These are phyloP conservation scores for Metroxylon sagu DNA, from an alignment of 176 grass and related monocot species.

Conservation along the genomic window DNA sequence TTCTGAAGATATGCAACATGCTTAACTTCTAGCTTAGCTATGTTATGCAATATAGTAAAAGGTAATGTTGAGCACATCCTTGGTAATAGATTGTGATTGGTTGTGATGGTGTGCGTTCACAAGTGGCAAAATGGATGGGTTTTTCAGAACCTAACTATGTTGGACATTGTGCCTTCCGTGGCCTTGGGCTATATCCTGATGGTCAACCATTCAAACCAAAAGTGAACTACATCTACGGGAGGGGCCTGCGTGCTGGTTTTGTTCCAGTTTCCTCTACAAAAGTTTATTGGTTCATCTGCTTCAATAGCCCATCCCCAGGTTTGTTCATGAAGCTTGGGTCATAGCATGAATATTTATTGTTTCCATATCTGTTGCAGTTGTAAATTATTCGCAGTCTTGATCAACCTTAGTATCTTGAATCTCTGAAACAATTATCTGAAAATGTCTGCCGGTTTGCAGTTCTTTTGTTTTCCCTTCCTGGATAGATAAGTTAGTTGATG, in stretches of 20 bases:
- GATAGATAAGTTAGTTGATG: too few relatives aligned
- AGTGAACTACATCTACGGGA: conserved; percentile 89
- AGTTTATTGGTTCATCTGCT: conserved; percentile 96
- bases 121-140: conserved; percentile 84
- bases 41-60: too few relatives aligned
- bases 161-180: conserved; percentile 75
- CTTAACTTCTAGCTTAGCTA: too few relatives aligned
- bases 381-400: too few relatives aligned
- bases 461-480: too few relatives aligned
- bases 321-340: neutral
- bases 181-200: conserved; percentile 57
- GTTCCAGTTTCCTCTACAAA: conserved; percentile 71
- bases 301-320: conserved; percentile 65
- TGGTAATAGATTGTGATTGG: conserved; percentile 54
- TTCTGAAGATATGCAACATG: too few relatives aligned
- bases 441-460: too few relatives aligned
- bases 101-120: conserved; percentile 78
- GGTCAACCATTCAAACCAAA: conserved; percentile 63
- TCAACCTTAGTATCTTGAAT: too few relatives aligned
- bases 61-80: neutral
- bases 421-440: too few relatives aligned
- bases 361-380: too few relatives aligned
- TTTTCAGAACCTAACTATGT: conserved; percentile 77
- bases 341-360: too few relatives aligned
- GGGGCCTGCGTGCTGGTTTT: conserved; percentile 75